Percentiles rank a stretch among this genome's conserved stretches.
Evolutionary conservation across 2,329 filamentous ascomycete genomes (phyloP).

Genomic region (Seiridium cupressi): DNA sequence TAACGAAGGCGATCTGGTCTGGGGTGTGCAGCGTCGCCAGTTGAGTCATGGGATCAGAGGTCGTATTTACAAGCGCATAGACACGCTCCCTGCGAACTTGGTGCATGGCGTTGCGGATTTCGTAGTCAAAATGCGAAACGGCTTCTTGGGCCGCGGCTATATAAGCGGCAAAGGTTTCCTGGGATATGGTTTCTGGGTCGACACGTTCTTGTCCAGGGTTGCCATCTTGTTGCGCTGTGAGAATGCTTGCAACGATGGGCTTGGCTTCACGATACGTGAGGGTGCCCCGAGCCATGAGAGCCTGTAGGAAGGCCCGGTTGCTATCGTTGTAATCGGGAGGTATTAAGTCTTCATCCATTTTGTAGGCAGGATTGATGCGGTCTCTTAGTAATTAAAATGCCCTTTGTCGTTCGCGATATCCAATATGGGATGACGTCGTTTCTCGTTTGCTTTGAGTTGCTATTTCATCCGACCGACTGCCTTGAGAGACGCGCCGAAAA

Average conservation of each 20-base stretch:
- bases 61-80: slow-evolving; percentile 84
- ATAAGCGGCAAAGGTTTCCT: slow-evolving; percentile 66
- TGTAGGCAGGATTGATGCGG: neutral
- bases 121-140: slow-evolving; percentile 79
- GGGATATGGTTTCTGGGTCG: slow-evolving; percentile 61
- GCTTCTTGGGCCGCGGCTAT: slow-evolving; percentile 69
- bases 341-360: slow-evolving; percentile 27
- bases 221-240: slow-evolving; percentile 43
- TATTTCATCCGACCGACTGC: neutral
- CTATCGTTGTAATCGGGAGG: slow-evolving; percentile 50
- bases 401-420: neutral
- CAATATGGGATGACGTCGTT: neutral
- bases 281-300: slow-evolving; percentile 74
- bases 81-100: slow-evolving; percentile 67
- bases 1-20: slow-evolving; percentile 68
- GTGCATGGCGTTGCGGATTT: slow-evolving; percentile 74
- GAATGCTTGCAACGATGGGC: slow-evolving; percentile 73
- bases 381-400: neutral
- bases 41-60: slow-evolving; percentile 72
- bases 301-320: slow-evolving; percentile 88
- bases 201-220: slow-evolving; percentile 28
- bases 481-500: neutral
- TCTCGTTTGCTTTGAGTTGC: neutral
- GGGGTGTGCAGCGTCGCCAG: slow-evolving; percentile 5
- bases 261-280: slow-evolving; percentile 74